These are phyloP conservation scores for Cladorrhinum samala DNA, from an alignment of 495 filamentous ascomycete species.

Conservation along the genomic window DNA sequence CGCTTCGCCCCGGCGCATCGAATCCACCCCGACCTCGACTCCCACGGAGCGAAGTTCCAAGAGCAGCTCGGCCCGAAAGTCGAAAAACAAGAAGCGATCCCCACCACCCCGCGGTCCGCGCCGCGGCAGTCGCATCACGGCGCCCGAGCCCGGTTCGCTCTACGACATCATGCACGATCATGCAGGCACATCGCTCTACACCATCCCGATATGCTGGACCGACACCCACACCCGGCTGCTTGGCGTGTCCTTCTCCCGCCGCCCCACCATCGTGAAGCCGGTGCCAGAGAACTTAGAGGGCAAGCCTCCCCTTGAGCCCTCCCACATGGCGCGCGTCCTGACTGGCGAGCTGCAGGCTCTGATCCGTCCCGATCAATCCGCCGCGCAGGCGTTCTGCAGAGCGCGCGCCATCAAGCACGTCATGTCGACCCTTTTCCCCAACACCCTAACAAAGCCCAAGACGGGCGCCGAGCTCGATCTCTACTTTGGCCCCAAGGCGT, in stretches of 20 bases:
- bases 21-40: conserved; percentile 1
- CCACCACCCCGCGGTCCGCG: conserved; percentile 1
- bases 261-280: conserved; percentile 27
- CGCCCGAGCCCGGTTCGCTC: conserved; percentile 37
- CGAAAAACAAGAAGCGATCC: not conserved
- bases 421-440: conserved; percentile 32
- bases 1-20: conserved; percentile 5
- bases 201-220: conserved; percentile 42
- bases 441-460: conserved; percentile 19
- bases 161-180: conserved; percentile 43
- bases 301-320: conserved; percentile 19
- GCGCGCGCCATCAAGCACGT: conserved; percentile 28
- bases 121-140: conserved; percentile 16
- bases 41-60: conserved; percentile 1
- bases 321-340: conserved; percentile 22
- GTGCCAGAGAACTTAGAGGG: conserved; percentile 19
- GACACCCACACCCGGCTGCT: conserved; percentile 36
- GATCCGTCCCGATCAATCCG: conserved; percentile 12
- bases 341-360: conserved; percentile 29
- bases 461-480: conserved; percentile 28
- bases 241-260: conserved; percentile 31
- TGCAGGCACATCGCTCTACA: conserved; percentile 33
- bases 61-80: not conserved
- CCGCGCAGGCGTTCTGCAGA: conserved; percentile 14
- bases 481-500: conserved; percentile 30